phyloP scores from a whole-genome alignment of 2,329 filamentous ascomycete genomes.

The Hypoxylon sp. region DNA sequence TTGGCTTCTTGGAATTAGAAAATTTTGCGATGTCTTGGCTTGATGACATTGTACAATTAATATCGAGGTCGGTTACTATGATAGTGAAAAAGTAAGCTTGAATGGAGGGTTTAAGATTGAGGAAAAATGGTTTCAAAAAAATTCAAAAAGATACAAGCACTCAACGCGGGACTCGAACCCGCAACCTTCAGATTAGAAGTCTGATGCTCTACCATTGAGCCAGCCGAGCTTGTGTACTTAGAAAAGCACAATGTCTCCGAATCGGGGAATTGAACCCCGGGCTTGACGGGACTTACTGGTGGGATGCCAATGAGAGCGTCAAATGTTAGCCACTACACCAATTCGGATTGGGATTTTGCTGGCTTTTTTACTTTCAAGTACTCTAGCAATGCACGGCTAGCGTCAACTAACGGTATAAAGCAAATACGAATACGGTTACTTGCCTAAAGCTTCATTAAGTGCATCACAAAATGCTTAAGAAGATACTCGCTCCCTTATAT shows the following conservation, averaged over 20 bases:
- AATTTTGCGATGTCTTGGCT: too few species aligned
- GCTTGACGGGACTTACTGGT: slow-evolving; percentile 41
- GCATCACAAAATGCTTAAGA: neutral
- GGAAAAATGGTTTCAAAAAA: too few species aligned
- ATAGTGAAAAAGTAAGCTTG: too few species aligned
- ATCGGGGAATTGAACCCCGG: slow-evolving; percentile 50
- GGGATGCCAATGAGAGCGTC: slow-evolving; percentile 48
- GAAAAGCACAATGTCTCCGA: slow-evolving; percentile 36
- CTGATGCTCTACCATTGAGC: slow-evolving; percentile 27
- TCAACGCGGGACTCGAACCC: slow-evolving; percentile 25
- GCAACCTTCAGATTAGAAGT: slow-evolving; percentile 24
- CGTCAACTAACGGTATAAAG: neutral
- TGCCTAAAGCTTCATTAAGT: neutral
- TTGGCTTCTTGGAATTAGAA: too few species aligned
- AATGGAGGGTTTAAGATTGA: too few species aligned
- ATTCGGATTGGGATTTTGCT: slow-evolving; percentile 45
- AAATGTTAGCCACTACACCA: slow-evolving; percentile 54
- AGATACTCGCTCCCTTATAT: neutral
- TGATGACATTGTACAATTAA: too few species aligned
- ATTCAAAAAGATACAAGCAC: slow-evolving; percentile 3
- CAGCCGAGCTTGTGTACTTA: slow-evolving; percentile 4
- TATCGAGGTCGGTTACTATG: too few species aligned
- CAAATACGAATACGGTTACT: neutral
- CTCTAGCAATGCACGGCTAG: neutral
- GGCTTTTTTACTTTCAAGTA: neutral